Percentiles rank a stretch among this genome's conserved stretches.
These are phyloP conservation scores for Talaromyces marneffei DNA, from an alignment of 2,329 filamentous ascomycete species.

Conservation along the genomic window DNA sequence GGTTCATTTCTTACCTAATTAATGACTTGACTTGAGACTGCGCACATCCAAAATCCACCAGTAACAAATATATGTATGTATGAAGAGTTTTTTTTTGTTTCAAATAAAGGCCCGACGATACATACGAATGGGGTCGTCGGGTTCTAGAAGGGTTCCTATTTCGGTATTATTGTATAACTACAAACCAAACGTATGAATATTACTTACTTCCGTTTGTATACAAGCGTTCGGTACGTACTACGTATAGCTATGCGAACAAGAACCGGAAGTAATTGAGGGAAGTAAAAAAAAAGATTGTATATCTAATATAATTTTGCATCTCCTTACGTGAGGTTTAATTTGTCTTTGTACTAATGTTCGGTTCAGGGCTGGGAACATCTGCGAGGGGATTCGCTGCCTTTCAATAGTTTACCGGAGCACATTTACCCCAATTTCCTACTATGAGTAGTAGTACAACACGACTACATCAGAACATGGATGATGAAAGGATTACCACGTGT, in stretches of 20 bases:
- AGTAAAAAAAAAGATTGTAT: neutral
- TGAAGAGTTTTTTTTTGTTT: neutral
- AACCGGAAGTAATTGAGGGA: too few relatives aligned
- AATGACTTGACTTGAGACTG: neutral
- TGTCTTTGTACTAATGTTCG: neutral
- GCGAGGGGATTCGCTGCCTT: neutral
- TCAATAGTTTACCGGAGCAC: neutral
- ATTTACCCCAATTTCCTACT: neutral
- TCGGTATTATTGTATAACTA: neutral
- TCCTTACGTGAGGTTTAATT: neutral
- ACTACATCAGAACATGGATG: too few relatives aligned
- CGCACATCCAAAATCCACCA: neutral
- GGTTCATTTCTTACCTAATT: neutral
- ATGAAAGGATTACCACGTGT: neutral
- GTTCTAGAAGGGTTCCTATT: slow-evolving; percentile 3
- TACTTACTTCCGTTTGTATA: neutral
- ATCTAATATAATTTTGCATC: neutral
- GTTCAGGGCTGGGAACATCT: neutral
- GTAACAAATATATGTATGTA: too few relatives aligned
- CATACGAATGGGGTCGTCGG: neutral
- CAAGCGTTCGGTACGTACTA: neutral
- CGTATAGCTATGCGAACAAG: too few relatives aligned
- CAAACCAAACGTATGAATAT: too few relatives aligned
- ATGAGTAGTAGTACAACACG: too few relatives aligned
- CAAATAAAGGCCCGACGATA: neutral